Conservation (phyloP, 495 filamentous ascomycete genomes). For the Penicillium bialowiezense region DNA sequence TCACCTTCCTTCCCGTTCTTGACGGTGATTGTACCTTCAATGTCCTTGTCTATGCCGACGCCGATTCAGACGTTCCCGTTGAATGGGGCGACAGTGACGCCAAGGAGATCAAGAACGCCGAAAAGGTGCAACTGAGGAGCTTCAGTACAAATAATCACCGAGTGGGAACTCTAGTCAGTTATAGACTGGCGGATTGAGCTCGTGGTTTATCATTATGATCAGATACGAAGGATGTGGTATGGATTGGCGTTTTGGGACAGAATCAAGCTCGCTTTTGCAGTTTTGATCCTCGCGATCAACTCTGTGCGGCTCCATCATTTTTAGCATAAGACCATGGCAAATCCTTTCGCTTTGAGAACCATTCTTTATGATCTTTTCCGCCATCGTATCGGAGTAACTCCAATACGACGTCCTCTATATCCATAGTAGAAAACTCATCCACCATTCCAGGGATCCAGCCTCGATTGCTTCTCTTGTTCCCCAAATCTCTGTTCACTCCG, state of each 20-base stretch:
- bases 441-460: conserved; percentile 40
- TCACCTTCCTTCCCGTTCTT: conserved; percentile 93
- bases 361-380: conserved; percentile 28
- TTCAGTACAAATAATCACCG: conserved; percentile 93
- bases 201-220: conserved; percentile 10
- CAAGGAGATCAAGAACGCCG: conserved; percentile 93
- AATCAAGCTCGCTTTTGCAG: conserved; percentile 4
- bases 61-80: conserved; percentile 92
- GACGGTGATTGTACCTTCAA: conserved; percentile 97
- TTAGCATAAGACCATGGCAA: conserved; percentile 41
- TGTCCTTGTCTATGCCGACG: conserved; percentile 95
- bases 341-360: conserved; percentile 28
- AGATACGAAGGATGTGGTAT: conserved; percentile 19
- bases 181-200: conserved; percentile 55
- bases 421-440: conserved; percentile 22
- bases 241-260: conserved; percentile 31
- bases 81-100: conserved; percentile 99
- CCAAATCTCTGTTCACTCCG: conserved; percentile 36
- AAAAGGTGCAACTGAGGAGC: conserved; percentile 91
- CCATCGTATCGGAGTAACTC: conserved; percentile 40
- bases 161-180: conserved; percentile 93
- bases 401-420: conserved; percentile 29
- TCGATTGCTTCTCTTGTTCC: conserved; percentile 33
- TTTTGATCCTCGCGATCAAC: conserved; percentile 7
- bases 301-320: conserved; percentile 1